Conservation (phyloP, 108 stramenopile species). For the Chaetoceros tenuissimus region DNA sequence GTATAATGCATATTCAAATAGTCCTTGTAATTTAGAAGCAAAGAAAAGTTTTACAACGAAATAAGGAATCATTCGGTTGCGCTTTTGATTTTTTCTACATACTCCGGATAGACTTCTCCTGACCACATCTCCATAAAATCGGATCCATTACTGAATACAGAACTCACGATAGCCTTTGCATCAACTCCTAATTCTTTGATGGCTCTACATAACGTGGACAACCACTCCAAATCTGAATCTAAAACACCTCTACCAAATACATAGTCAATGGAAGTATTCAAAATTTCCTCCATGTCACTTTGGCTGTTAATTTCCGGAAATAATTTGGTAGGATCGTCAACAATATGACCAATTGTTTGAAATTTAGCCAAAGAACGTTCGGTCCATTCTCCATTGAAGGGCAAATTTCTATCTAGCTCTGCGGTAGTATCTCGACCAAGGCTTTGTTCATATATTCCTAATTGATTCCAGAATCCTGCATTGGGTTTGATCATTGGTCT, state of each 20-base stretch:
- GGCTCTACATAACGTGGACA: not conserved
- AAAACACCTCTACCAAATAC: conserved; percentile 21
- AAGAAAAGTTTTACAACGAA: too few species aligned
- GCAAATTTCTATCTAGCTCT: not conserved
- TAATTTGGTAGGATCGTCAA: not conserved
- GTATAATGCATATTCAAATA: too few species aligned
- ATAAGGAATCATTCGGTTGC: too few species aligned
- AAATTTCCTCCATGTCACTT: not conserved
- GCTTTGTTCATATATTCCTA: conserved; percentile 12
- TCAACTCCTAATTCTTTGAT: not conserved
- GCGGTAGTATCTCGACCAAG: not conserved
- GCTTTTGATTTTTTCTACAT: conserved; percentile 3
- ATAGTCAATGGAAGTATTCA: conserved; percentile 12
- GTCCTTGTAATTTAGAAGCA: too few species aligned
- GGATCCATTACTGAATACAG: not conserved
- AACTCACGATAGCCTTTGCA: not conserved
- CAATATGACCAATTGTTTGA: not conserved
- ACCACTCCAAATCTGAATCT: conserved; percentile 17
- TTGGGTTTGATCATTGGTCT: conserved; percentile 21
- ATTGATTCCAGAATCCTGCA: conserved; percentile 25
- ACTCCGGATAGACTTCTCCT: conserved; percentile 6
- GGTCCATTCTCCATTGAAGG: not conserved
- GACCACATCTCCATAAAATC: conserved; percentile 10
- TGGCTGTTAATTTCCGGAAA: not conserved
- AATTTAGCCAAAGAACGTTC: not conserved